phyloP scores from a whole-genome alignment of 495 filamentous ascomycete genomes.

The Arthonia radiata region DNA sequence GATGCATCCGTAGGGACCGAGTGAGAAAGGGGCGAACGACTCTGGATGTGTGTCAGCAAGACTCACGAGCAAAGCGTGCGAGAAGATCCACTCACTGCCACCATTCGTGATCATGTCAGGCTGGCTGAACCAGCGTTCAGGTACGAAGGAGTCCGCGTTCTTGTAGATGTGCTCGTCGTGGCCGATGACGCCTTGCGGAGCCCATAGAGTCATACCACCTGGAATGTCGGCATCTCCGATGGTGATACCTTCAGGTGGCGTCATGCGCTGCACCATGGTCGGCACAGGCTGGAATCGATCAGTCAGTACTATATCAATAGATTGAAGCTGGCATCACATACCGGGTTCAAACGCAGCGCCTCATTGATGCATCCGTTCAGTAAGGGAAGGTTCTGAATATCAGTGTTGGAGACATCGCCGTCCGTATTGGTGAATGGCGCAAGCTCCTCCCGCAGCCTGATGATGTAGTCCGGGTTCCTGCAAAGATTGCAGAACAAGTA shows the following conservation, averaged over 20 bases:
- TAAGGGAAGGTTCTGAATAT: constrained; percentile 13
- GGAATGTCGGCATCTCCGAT: constrained; percentile 28
- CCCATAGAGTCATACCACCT: constrained; percentile 19
- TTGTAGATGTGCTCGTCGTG: constrained; percentile 14
- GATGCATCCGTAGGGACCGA: constrained; percentile 20
- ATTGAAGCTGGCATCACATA: too few relatives aligned
- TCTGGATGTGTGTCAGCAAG: too few relatives aligned
- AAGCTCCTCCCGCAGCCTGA: constrained; percentile 14
- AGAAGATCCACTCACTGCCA: too few relatives aligned
- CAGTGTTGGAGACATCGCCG: background rate
- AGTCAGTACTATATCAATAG: too few relatives aligned
- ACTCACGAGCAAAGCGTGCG: too few relatives aligned
- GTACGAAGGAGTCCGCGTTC: constrained; percentile 20
- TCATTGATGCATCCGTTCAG: constrained; percentile 40
- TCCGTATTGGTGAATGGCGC: constrained; percentile 1
- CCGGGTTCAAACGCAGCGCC: constrained; percentile 39
- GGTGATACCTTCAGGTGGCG: constrained; percentile 27
- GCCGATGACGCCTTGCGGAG: constrained; percentile 22
- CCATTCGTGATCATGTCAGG: constrained; percentile 21
- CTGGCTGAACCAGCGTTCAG: constrained; percentile 26
- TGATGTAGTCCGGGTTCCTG: constrained; percentile 28
- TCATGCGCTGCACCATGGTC: constrained; percentile 32
- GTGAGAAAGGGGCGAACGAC: constrained; percentile 27
- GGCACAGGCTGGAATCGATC: constrained; percentile 20
- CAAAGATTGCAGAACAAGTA: constrained; percentile 19